phyloP scores from a whole-genome alignment of 495 filamentous ascomycete genomes.

The Bacidia rubella region DNA sequence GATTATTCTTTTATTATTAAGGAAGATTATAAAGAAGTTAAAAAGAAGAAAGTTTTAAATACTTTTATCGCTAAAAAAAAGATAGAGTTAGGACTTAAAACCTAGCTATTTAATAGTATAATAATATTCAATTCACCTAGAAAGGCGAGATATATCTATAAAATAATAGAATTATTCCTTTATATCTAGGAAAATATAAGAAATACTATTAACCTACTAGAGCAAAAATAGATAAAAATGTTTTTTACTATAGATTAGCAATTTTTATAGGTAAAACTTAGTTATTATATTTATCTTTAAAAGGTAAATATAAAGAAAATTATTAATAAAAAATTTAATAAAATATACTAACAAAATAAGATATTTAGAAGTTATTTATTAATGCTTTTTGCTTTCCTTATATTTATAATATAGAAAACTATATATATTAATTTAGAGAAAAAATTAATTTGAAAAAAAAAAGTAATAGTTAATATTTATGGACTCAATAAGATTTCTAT shows the following conservation, averaged over 20 bases:
- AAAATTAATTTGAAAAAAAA: neutral
- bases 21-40: neutral
- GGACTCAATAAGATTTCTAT: conserved; percentile 6
- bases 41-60: neutral
- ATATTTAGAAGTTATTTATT: neutral
- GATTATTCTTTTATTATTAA: neutral
- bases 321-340: conserved; percentile 10
- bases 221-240: neutral
- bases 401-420: conserved; percentile 11
- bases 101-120: neutral
- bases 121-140: neutral
- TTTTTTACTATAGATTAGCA: neutral
- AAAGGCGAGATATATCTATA: neutral
- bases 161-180: neutral
- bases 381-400: neutral
- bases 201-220: neutral
- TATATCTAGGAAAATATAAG: neutral
- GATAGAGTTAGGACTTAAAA: neutral
- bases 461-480: neutral
- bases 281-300: neutral
- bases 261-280: neutral
- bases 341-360: conserved; percentile 8
- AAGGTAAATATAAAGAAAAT: conserved; percentile 5
- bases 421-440: neutral
- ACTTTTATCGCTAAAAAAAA: conserved; percentile 2